Evolutionary conservation across 352 stramenopile genomes (phyloP).

Genomic region (Phytophthora colocasiae): DNA sequence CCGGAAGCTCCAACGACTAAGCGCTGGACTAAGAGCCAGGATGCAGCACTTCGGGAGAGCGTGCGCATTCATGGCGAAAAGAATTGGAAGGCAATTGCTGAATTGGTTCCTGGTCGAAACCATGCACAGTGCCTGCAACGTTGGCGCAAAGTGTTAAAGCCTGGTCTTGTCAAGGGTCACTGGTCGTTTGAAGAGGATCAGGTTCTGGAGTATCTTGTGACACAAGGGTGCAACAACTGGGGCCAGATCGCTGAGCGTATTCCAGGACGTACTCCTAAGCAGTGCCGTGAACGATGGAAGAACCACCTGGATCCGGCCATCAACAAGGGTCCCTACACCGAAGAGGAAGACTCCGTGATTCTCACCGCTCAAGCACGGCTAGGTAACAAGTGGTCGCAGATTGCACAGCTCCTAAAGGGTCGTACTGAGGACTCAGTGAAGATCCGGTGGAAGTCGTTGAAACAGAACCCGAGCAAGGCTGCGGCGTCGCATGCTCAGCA

Average conservation of each 20-base stretch:
- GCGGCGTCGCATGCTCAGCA: slow-evolving; percentile 77
- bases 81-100: slow-evolving; percentile 92
- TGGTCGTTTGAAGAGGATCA: slow-evolving; percentile 96
- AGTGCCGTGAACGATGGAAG: slow-evolving; percentile 92
- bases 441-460: slow-evolving; percentile 92
- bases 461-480: slow-evolving; percentile 86
- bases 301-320: slow-evolving; percentile 92
- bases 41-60: slow-evolving; percentile 82
- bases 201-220: slow-evolving; percentile 92
- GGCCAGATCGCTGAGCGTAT: slow-evolving; percentile 92
- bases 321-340: slow-evolving; percentile 95
- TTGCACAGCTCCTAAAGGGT: slow-evolving; percentile 93
- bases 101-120: slow-evolving; percentile 83
- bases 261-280: slow-evolving; percentile 92
- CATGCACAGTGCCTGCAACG: slow-evolving; percentile 91
- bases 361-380: slow-evolving; percentile 90
- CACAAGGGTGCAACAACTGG: slow-evolving; percentile 93
- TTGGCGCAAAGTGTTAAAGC: slow-evolving; percentile 94
- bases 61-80: slow-evolving; percentile 87
- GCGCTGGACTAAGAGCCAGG: slow-evolving; percentile 90
- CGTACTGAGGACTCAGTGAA: slow-evolving; percentile 95
- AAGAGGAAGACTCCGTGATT: slow-evolving; percentile 95
- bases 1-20: slow-evolving; percentile 82
- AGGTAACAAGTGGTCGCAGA: slow-evolving; percentile 97
- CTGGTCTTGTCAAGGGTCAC: slow-evolving; percentile 95